A percentile compares a stretch with the other conserved stretches of the same genome.
Evolutionary conservation across 169 alveolate genomes (phyloP).

Genomic region (Cryptosporidium viatorum): DNA sequence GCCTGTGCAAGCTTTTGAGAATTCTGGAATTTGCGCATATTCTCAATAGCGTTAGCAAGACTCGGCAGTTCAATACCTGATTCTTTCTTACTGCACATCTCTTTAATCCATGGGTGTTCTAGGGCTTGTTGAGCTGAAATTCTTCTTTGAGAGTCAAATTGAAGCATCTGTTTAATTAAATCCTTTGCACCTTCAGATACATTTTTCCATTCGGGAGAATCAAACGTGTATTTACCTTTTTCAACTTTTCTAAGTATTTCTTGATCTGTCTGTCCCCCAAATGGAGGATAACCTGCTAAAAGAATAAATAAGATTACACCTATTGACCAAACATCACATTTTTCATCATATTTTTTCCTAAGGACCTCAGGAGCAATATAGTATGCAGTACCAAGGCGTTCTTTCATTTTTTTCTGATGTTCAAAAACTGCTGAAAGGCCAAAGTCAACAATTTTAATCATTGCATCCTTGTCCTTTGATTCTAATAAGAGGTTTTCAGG

Average conservation of each 20-base stretch:
- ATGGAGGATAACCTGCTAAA: slow-evolving; percentile 89
- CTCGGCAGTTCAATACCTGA: slow-evolving; percentile 81
- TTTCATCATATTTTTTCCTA: slow-evolving; percentile 86
- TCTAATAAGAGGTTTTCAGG: slow-evolving; percentile 87
- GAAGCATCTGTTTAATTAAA: slow-evolving; percentile 89
- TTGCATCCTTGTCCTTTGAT: slow-evolving; percentile 78
- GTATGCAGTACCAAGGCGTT: slow-evolving; percentile 90
- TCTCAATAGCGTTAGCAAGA: slow-evolving; percentile 84
- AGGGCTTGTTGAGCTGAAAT: slow-evolving; percentile 92
- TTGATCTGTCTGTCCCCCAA: slow-evolving; percentile 91
- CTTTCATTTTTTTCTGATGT: slow-evolving; percentile 81
- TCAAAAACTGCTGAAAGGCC: slow-evolving; percentile 87
- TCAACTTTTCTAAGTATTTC: slow-evolving; percentile 90
- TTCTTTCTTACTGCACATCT: slow-evolving; percentile 80
- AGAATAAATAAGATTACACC: slow-evolving; percentile 89
- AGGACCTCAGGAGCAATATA: slow-evolving; percentile 91
- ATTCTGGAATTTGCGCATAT: slow-evolving; percentile 87
- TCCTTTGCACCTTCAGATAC: slow-evolving; percentile 92
- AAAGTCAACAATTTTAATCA: slow-evolving; percentile 89
- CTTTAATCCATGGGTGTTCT: slow-evolving; percentile 90
- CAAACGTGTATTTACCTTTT: slow-evolving; percentile 85
- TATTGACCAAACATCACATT: slow-evolving; percentile 92
- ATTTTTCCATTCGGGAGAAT: slow-evolving; percentile 86
- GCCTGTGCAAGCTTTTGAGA: slow-evolving; percentile 90
- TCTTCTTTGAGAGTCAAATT: slow-evolving; percentile 88